Conservation (phyloP, 257 asterid species). For the Orobanche coerulescens region DNA sequence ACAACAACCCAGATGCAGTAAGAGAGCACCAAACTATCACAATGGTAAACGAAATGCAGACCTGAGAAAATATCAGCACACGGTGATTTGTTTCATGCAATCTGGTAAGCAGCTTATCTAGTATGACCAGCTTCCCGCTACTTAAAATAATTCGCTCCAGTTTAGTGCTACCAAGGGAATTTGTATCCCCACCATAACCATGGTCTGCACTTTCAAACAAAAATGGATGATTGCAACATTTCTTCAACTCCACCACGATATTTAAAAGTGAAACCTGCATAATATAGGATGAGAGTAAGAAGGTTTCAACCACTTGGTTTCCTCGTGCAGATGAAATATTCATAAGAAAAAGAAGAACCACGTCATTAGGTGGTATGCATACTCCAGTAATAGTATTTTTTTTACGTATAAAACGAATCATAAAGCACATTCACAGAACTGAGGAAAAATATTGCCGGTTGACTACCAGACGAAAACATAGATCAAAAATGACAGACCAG, state of each 20-base stretch:
- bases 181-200: constrained; percentile 97
- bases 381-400: neutral
- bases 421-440: neutral
- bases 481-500: neutral
- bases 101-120: constrained; percentile 82
- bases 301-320: constrained; percentile 1
- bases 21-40: neutral
- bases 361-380: constrained; percentile 5
- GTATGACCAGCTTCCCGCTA: constrained; percentile 93
- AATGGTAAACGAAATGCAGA: constrained; percentile 22
- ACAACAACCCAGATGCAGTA: constrained; percentile 1
- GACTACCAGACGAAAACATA: constrained; percentile 15
- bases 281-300: neutral
- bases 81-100: constrained; percentile 93
- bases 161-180: constrained; percentile 69
- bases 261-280: constrained; percentile 97
- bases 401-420: neutral
- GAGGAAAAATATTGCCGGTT: neutral
- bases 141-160: constrained; percentile 85
- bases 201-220: constrained; percentile 98
- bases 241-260: constrained; percentile 99
- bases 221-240: constrained; percentile 99
- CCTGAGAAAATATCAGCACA: constrained; percentile 98
- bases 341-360: neutral
- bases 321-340: constrained; percentile 3